Conservation (phyloP, 1,284 basidiomycete species). For the Rhodotorula glutinis region DNA sequence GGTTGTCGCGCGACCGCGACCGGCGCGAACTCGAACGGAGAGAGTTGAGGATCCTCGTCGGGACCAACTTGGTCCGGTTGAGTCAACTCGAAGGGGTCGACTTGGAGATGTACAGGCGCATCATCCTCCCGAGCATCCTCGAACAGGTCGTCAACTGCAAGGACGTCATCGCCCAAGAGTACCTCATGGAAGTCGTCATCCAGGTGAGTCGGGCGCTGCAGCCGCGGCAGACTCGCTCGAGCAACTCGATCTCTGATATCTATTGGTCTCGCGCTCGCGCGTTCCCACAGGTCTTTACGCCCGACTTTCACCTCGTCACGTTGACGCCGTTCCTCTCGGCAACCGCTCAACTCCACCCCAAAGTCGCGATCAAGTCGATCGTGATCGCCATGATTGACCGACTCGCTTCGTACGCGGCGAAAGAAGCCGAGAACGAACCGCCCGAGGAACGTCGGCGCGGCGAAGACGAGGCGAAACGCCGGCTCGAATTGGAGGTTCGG, state of each 20-base stretch:
- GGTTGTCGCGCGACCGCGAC: conserved; percentile 88
- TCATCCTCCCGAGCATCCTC: conserved; percentile 80
- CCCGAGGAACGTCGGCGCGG: conserved; percentile 84
- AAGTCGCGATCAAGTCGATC: conserved; percentile 94
- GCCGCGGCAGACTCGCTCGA: too few species aligned
- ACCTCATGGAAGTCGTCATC: conserved; percentile 96
- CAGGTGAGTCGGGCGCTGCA: conserved; percentile 65
- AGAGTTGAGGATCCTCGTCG: conserved; percentile 88
- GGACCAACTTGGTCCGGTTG: conserved; percentile 88
- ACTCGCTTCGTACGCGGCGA: conserved; percentile 86
- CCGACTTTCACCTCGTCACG: conserved; percentile 91
- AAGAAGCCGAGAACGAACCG: conserved; percentile 88
- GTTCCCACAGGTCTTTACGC: conserved; percentile 90
- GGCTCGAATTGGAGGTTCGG: conserved; percentile 80
- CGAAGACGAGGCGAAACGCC: conserved; percentile 81
- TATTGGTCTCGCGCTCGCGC: too few species aligned
- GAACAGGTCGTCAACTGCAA: conserved; percentile 96
- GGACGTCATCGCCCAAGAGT: conserved; percentile 95
- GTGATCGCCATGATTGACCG: conserved; percentile 93
- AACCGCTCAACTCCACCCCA: conserved; percentile 87
- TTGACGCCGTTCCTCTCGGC: conserved; percentile 88
- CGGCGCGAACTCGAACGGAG: conserved; percentile 90
- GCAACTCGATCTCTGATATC: too few species aligned
- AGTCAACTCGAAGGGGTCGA: conserved; percentile 92
- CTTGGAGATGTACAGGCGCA: conserved; percentile 76